A percentile compares a stretch with the other conserved stretches of the same genome.
Conservation (phyloP, 1,139 yeast genomes). For the Debaryomycetaceae sp. region DNA sequence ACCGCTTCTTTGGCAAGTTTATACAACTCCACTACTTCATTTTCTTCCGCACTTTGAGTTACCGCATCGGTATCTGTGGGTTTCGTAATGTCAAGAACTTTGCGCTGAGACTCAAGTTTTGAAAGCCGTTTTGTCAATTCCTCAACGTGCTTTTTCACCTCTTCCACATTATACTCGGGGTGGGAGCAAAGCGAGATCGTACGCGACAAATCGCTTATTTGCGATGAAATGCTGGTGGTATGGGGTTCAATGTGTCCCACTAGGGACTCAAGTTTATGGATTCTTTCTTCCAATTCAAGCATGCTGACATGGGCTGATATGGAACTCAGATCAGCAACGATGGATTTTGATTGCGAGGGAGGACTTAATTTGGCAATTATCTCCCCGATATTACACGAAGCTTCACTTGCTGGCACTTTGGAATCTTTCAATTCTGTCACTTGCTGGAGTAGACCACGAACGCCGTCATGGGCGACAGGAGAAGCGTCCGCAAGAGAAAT, state of each 20-base stretch:
- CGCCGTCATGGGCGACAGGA: conserved; percentile 5
- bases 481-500: conserved; percentile 7
- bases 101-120: conserved; percentile 6
- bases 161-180: background rate
- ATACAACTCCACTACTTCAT: background rate
- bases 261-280: background rate
- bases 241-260: background rate
- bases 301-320: background rate
- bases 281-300: background rate
- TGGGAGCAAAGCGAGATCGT: background rate
- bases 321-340: background rate
- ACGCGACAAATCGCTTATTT: background rate
- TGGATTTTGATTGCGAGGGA: background rate
- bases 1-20: background rate
- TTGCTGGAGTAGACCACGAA: too few relatives aligned
- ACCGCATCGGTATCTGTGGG: conserved; percentile 1
- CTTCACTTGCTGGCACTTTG: conserved; percentile 2
- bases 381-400: background rate
- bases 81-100: conserved; percentile 9
- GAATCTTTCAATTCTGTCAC: conserved; percentile 1
- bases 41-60: too few relatives aligned
- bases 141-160: background rate
- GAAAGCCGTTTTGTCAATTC: background rate
- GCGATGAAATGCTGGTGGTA: background rate
- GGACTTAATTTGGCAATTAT: too few relatives aligned